These are phyloP conservation scores for Kodamaea neixiangensis DNA, from an alignment of 805 yeast genomes.

Conservation along the genomic window DNA sequence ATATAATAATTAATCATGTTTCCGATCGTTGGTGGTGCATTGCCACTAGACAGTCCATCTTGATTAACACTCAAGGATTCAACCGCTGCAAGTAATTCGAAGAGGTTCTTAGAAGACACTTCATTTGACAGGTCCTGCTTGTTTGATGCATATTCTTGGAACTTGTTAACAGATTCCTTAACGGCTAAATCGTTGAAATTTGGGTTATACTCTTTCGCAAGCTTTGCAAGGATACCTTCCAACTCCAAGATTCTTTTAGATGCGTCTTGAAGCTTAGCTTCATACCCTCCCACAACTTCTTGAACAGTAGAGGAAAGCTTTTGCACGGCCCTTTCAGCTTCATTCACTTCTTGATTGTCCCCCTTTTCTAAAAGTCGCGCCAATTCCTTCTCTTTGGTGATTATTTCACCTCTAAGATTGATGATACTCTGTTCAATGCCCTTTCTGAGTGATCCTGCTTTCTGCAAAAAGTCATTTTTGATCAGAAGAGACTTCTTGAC, in stretches of 20 bases:
- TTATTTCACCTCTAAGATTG: slow-evolving; percentile 10
- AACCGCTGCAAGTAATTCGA: background rate
- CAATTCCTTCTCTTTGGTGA: slow-evolving; percentile 12
- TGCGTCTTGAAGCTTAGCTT: slow-evolving; percentile 12
- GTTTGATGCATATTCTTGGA: slow-evolving; percentile 49
- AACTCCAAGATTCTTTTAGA: slow-evolving; percentile 29
- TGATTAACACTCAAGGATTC: background rate
- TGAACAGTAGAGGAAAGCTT: slow-evolving; percentile 19
- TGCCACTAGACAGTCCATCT: slow-evolving; percentile 17
- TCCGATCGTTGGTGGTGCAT: slow-evolving; percentile 21
- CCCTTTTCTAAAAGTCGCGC: background rate
- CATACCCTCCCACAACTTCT: slow-evolving; percentile 10
- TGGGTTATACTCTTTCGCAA: slow-evolving; percentile 68
- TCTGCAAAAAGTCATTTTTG: slow-evolving; percentile 25
- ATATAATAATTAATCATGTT: slow-evolving; percentile 29
- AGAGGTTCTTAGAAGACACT: background rate
- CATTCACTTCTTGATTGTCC: background rate
- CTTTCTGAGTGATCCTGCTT: slow-evolving; percentile 20
- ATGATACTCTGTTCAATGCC: slow-evolving; percentile 15
- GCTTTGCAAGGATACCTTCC: slow-evolving; percentile 48
- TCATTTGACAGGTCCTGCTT: slow-evolving; percentile 17
- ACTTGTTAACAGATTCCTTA: slow-evolving; percentile 63
- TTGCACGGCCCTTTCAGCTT: slow-evolving; percentile 17
- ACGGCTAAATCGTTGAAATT: slow-evolving; percentile 88
- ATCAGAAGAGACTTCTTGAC: slow-evolving; percentile 28